Conservation (phyloP, 2,329 filamentous ascomycete species). For the Scedosporium aurantiacum region DNA sequence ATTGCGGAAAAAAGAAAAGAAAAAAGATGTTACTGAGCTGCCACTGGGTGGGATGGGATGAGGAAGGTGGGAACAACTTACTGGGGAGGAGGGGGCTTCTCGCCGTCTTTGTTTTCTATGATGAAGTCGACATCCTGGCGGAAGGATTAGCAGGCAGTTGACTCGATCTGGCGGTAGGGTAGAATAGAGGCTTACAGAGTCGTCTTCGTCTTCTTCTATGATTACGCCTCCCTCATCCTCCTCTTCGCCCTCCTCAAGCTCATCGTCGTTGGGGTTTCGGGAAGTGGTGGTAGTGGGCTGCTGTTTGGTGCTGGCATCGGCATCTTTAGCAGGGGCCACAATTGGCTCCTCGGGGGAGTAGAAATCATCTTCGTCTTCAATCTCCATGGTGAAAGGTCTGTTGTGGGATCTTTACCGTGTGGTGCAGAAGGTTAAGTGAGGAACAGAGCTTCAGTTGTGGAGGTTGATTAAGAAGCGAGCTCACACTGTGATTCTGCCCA, state of each 20-base stretch:
- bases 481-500: neutral
- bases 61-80: conserved; percentile 23
- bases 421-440: neutral
- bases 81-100: conserved; percentile 47
- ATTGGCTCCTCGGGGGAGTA: conserved; percentile 48
- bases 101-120: conserved; percentile 54
- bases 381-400: conserved; percentile 38
- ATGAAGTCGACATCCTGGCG: conserved; percentile 56
- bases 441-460: neutral
- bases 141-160: neutral
- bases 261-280: conserved; percentile 33
- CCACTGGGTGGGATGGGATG: neutral
- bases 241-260: conserved; percentile 53
- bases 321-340: conserved; percentile 22
- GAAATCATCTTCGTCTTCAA: conserved; percentile 59
- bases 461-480: neutral
- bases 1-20: neutral
- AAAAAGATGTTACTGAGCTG: neutral
- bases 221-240: conserved; percentile 50
- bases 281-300: conserved; percentile 11
- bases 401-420: conserved; percentile 2
- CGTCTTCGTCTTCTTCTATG: conserved; percentile 48
- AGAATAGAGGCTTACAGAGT: conserved; percentile 29
- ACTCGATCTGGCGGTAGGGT: neutral
- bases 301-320: conserved; percentile 15